A percentile compares a stretch with the other conserved stretches of the same genome.
phyloP scores from a whole-genome alignment of 2,329 filamentous ascomycete species.

The Arthrobotrys pseudoclavata region DNA sequence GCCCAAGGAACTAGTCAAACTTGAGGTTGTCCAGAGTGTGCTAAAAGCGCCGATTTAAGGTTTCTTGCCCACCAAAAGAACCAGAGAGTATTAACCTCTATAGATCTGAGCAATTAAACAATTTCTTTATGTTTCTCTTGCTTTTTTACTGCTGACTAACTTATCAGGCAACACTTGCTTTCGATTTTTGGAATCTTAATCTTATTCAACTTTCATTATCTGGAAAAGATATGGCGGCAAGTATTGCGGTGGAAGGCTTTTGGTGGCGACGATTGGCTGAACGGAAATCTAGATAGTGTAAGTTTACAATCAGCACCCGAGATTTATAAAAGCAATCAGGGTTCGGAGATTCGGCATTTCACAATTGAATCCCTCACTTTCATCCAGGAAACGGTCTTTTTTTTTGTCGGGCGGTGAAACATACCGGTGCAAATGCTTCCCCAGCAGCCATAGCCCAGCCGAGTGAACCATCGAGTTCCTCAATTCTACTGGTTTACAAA shows the following conservation, averaged over 20 bases:
- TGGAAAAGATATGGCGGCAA: constrained; percentile 34
- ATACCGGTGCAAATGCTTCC: constrained; percentile 38
- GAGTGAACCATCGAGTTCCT: constrained; percentile 16
- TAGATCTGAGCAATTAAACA: background rate
- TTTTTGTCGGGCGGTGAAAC: constrained; percentile 6
- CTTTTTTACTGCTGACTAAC: background rate
- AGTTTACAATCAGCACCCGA: background rate
- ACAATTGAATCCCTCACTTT: background rate
- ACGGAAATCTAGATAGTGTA: constrained; percentile 23
- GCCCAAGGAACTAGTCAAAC: background rate
- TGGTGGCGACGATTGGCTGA: constrained; percentile 25
- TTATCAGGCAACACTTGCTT: constrained; percentile 27
- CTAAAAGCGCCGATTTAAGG: constrained; percentile 8
- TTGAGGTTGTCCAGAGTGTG: background rate
- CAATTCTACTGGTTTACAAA: constrained; percentile 16
- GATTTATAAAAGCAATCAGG: constrained; percentile 2
- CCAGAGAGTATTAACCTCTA: background rate
- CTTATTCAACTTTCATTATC: constrained; percentile 27
- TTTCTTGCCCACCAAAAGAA: background rate
- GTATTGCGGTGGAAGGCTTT: constrained; percentile 19
- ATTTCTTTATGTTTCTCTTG: constrained; percentile 16
- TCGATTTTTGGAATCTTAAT: background rate
- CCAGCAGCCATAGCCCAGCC: constrained; percentile 34
- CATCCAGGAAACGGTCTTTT: background rate
- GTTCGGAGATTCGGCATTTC: background rate